These are phyloP conservation scores for Auriculariales sp. DNA, from an alignment of 768 basidiomycete species.

Conservation along the genomic window DNA sequence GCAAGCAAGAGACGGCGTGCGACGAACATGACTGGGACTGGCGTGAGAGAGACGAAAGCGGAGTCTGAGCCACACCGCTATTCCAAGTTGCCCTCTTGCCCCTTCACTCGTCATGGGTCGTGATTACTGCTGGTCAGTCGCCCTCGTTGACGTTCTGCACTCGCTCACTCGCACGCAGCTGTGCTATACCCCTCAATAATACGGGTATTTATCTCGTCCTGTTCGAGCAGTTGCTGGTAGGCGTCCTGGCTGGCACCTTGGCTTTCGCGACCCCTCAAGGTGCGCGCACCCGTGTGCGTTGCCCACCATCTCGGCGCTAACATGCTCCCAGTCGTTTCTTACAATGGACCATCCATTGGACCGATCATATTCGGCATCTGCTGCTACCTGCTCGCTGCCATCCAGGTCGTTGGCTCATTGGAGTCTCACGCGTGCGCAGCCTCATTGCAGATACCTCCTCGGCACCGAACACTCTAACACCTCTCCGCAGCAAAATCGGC, in stretches of 20 bases:
- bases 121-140: conserved; percentile 77
- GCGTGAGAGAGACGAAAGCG: background rate
- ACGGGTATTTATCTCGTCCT: conserved; percentile 76
- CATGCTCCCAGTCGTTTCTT: conserved; percentile 60
- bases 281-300: conserved; percentile 26
- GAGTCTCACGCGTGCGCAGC: no score
- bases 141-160: no score
- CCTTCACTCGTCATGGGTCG: conserved; percentile 41
- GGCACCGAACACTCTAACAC: no score
- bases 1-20: conserved; percentile 1
- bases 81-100: background rate
- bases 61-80: background rate
- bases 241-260: conserved; percentile 54
- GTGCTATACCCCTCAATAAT: conserved; percentile 83
- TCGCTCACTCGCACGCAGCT: no score
- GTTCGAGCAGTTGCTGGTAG: conserved; percentile 57
- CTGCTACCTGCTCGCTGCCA: conserved; percentile 57
- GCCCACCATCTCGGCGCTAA: conserved; percentile 1
- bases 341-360: conserved; percentile 65
- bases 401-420: conserved; percentile 77
- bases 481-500: conserved; percentile 53
- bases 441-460: no score
- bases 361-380: conserved; percentile 58
- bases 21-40: background rate
- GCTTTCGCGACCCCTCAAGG: conserved; percentile 68